These are phyloP conservation scores for Phaffia tasmanica DNA, from an alignment of 768 basidiomycete genomes.

Conservation along the genomic window DNA sequence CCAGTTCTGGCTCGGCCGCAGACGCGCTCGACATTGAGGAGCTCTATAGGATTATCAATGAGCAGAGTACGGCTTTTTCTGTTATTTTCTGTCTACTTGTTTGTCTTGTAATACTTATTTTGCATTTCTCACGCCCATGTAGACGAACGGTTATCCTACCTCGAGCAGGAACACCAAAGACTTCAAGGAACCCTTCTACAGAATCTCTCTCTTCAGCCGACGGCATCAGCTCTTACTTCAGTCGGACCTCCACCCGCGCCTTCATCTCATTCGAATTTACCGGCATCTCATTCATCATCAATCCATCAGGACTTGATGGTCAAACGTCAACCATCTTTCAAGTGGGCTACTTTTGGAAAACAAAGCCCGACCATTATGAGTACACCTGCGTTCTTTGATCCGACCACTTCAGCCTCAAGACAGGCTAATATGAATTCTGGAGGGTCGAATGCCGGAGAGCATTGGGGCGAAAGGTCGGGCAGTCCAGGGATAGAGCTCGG, in stretches of 20 bases:
- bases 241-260: too few relatives aligned
- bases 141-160: slow-evolving; percentile 57
- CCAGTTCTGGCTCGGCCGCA: neutral
- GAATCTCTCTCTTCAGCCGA: too few relatives aligned
- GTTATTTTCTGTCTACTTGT: neutral
- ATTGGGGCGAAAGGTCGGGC: too few relatives aligned
- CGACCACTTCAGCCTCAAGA: slow-evolving; percentile 49
- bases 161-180: slow-evolving; percentile 69
- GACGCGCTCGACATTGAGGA: slow-evolving; percentile 48
- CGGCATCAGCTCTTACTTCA: too few relatives aligned
- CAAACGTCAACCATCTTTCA: slow-evolving; percentile 67
- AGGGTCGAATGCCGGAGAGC: too few relatives aligned
- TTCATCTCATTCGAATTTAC: neutral
- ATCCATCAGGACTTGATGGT: slow-evolving; percentile 37
- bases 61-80: slow-evolving; percentile 50
- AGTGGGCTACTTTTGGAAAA: slow-evolving; percentile 74
- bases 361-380: too few relatives aligned
- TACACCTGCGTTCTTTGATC: slow-evolving; percentile 63
- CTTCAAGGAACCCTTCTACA: slow-evolving; percentile 49
- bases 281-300: neutral
- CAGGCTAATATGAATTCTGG: slow-evolving; percentile 41
- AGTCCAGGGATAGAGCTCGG: slow-evolving; percentile 13
- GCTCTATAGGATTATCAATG: slow-evolving; percentile 54
- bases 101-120: neutral
- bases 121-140: neutral